Evolutionary conservation across 352 stramenopile genomes (phyloP), one percentile per base, ranked within the genome.

Genomic region (Pythium monospermum): DNA sequence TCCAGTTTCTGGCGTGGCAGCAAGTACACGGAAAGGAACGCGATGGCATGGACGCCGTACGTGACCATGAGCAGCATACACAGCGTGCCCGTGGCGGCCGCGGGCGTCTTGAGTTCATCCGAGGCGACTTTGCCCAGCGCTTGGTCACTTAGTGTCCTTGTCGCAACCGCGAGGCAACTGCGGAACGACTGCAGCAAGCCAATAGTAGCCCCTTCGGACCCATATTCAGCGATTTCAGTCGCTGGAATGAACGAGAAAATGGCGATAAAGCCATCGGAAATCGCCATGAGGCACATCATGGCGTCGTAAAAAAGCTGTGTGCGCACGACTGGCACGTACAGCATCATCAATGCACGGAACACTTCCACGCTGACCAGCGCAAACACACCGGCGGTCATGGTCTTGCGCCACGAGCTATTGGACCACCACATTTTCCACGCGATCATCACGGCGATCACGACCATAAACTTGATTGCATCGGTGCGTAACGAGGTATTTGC

Each of bases 221-320:
- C 78, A 37, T 76, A 83, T 53, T 89, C 75, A 23, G 73, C 78
- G 48, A 89, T 85, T 45, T 89, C 78, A 0, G 71, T 87, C 2
- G 54, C 58, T 21, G 75, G 69, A 11, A 86, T 78, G 51, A 84
- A 64, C 44, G 73, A 80, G 58, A 85, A 87, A 59, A 89, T 87
- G 25, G 68, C 75, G 51, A 84, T 76, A 35, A 89, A 70, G 7
- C 67, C 78, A 40, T 87, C 71, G 16, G 73, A 72, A 51, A 87
- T 67, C 30, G 69, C 68, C 39, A 70, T 67, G 36, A 87, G 59
- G 48, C 68, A 81, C 30, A 57, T 49, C 38, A 89, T 55, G 0
- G 59, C 49, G 61, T 85, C 69, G 53, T 73, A 86, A 23, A 89
- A 72, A 19, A 58, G 26, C 47, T 70, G 61, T 6, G 42, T 49